Evolutionary conservation across 768 basidiomycete species (phyloP).

Genomic region (Tulasnella sp.): DNA sequence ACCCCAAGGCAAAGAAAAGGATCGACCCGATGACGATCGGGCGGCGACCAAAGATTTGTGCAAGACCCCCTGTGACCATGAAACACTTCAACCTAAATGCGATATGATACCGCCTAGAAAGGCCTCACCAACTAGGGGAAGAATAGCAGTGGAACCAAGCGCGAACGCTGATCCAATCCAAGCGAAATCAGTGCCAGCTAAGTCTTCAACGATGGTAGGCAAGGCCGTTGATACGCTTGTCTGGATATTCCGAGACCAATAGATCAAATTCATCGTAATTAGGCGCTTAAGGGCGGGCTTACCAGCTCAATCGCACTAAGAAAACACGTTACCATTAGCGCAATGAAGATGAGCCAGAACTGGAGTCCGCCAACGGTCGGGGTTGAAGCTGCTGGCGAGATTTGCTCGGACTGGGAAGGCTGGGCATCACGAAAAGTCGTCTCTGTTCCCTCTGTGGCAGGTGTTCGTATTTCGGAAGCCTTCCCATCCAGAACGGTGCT

Average conservation of each 20-base stretch:
- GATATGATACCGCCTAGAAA: conserved; percentile 28
- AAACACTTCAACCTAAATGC: not conserved
- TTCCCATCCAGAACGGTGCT: too few species aligned
- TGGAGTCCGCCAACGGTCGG: not conserved
- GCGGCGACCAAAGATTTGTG: conserved; percentile 41
- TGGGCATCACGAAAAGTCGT: not conserved
- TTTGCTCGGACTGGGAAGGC: not conserved
- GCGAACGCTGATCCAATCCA: conserved; percentile 32
- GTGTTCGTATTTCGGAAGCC: too few species aligned
- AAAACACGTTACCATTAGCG: conserved; percentile 15
- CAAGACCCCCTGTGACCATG: conserved; percentile 32
- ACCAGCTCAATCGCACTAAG: conserved; percentile 21
- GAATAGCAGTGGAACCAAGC: conserved; percentile 38
- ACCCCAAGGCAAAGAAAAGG: conserved; percentile 42
- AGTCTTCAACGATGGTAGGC: conserved; percentile 27
- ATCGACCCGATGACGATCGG: conserved; percentile 39
- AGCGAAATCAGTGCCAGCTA: conserved; percentile 26
- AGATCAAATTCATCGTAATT: not conserved
- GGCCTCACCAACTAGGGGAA: conserved; percentile 41
- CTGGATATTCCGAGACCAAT: not conserved
- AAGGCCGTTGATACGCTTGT: conserved; percentile 28
- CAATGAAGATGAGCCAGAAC: conserved; percentile 21
- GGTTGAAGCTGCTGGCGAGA: not conserved
- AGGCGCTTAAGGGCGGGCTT: not conserved
- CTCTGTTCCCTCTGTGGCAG: too few species aligned